Base-by-base conservation (phyloP, 148 eudicot species). In the Selenicereus undatus region DNA sequence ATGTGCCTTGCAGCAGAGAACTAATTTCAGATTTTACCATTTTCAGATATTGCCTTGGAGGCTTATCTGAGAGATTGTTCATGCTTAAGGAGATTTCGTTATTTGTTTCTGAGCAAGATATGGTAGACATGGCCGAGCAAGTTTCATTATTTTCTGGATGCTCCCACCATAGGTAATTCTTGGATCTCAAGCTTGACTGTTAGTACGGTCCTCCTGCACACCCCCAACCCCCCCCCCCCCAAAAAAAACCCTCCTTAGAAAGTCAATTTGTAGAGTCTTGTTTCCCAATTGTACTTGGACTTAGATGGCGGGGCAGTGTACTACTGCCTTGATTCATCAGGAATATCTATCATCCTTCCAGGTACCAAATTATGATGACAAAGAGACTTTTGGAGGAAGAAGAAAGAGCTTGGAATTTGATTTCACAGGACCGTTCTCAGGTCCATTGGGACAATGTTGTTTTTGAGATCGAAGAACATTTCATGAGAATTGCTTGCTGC, bases 1-100 rank as follows among this genome's bases (percentile, higher is more conserved):
- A 82, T 79, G 80, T 81, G 77, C 81, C 90, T 26, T 75, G 85
- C 81, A 81, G 66, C 36, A 72, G 80, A 80, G 90, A 80, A 78
- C 84, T 88, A 58, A 82, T 89, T 79, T 87, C 98, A 70, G 99
- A 97, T 85, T 29, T 84, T 86, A 74, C 85, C 32, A 81, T 96
- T 77, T 96, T 96, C 84, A 94, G 89, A 84, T 96, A 94, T 84
- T 96, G 98, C 89, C 88, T 97, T 4, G 99, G 94, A 79, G 88
- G 94, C 83, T 83, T 88, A 73, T 89, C 88, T 71, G 99, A 97
- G 85, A 94, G 89, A 87, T 87, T 85, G 66, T 82, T 81, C 73
- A 84, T 97, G 83, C 90, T 97, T 56, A 94, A 94, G 91, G 98
- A 92, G 84, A 83, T 91, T 56, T 86, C 90, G 73, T 71, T 79